A percentile compares a stretch with the other conserved stretches of the same genome.
phyloP scores from a whole-genome alignment of 805 yeast genomes.

The Candida hispaniensis region DNA sequence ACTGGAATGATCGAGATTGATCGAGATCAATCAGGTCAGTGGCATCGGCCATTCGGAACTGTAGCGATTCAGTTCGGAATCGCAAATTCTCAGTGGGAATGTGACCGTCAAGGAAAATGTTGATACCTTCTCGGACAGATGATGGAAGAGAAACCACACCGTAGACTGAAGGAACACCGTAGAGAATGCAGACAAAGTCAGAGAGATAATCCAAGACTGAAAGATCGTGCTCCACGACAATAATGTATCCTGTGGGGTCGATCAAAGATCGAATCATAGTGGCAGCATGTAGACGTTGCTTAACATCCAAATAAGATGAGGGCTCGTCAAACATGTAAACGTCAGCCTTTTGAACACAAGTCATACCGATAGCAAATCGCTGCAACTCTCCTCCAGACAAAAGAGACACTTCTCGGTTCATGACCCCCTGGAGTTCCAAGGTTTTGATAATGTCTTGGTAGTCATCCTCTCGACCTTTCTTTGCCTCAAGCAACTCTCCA shows the following conservation, averaged over 20 bases:
- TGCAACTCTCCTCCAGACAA: slow-evolving; percentile 98
- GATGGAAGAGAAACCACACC: slow-evolving; percentile 97
- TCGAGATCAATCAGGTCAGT: slow-evolving; percentile 59
- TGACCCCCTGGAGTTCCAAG: slow-evolving; percentile 64
- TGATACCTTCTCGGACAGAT: slow-evolving; percentile 97
- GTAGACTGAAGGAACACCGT: slow-evolving; percentile 97
- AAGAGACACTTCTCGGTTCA: slow-evolving; percentile 79
- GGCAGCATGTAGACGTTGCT: slow-evolving; percentile 97
- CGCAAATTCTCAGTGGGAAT: slow-evolving; percentile 94
- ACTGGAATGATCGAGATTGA: slow-evolving; percentile 64
- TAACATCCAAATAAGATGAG: slow-evolving; percentile 94
- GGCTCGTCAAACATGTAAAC: slow-evolving; percentile 99
- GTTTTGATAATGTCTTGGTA: slow-evolving; percentile 55
- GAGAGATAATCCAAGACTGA: slow-evolving; percentile 95
- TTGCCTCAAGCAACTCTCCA: slow-evolving; percentile 67
- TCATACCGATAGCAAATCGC: slow-evolving; percentile 95
- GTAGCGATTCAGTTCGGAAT: slow-evolving; percentile 91
- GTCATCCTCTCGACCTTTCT: slow-evolving; percentile 54
- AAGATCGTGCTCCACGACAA: slow-evolving; percentile 97
- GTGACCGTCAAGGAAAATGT: slow-evolving; percentile 96
- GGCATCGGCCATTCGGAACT: slow-evolving; percentile 87
- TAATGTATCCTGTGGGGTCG: slow-evolving; percentile 65
- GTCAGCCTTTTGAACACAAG: slow-evolving; percentile 87
- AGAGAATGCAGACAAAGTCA: slow-evolving; percentile 90
- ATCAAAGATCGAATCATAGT: slow-evolving; percentile 80